These are phyloP conservation scores for Wickerhamomyces sydowiorum DNA, from an alignment of 805 yeast species.

Conservation along the genomic window DNA sequence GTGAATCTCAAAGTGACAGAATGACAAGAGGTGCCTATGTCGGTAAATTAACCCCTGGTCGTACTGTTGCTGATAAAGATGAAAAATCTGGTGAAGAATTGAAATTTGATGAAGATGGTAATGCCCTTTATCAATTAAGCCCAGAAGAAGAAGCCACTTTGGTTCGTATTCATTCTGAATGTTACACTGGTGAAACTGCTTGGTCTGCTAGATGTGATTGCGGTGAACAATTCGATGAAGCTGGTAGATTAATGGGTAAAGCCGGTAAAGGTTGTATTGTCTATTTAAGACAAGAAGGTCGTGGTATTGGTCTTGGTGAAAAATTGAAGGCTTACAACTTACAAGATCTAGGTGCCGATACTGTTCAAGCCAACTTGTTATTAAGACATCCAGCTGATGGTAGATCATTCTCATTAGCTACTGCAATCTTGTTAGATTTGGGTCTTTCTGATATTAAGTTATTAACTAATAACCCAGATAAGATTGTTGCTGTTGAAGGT, in stretches of 20 bases:
- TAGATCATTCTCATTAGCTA: slow-evolving; percentile 89
- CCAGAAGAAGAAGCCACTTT: slow-evolving; percentile 42
- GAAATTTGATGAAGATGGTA: slow-evolving; percentile 35
- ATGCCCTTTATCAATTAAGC: slow-evolving; percentile 23
- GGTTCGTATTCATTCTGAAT: slow-evolving; percentile 92
- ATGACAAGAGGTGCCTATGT: slow-evolving; percentile 99
- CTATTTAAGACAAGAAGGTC: slow-evolving; percentile 93
- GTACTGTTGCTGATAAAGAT: slow-evolving; percentile 63
- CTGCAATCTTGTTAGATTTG: slow-evolving; percentile 83
- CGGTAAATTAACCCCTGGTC: slow-evolving; percentile 86
- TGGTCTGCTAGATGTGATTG: slow-evolving; percentile 99
- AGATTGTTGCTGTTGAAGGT: slow-evolving; percentile 92
- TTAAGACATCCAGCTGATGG: slow-evolving; percentile 97
- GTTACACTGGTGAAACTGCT: slow-evolving; percentile 98
- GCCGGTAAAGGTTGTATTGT: slow-evolving; percentile 92
- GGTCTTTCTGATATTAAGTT: slow-evolving; percentile 68
- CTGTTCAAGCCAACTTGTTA: slow-evolving; percentile 91
- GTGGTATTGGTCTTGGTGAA: slow-evolving; percentile 98
- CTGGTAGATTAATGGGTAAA: slow-evolving; percentile 87
- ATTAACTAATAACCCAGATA: slow-evolving; percentile 94
- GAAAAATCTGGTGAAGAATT: slow-evolving; percentile 32
- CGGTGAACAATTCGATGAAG: slow-evolving; percentile 98
- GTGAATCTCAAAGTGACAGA: slow-evolving; percentile 84
- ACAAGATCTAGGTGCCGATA: slow-evolving; percentile 97
- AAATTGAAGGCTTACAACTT: slow-evolving; percentile 93